A percentile compares a stretch with the other conserved stretches of the same genome.
These are phyloP conservation scores for Dictyostelium firmibasis DNA, from an alignment of 78 protist genomes.

Conservation along the genomic window DNA sequence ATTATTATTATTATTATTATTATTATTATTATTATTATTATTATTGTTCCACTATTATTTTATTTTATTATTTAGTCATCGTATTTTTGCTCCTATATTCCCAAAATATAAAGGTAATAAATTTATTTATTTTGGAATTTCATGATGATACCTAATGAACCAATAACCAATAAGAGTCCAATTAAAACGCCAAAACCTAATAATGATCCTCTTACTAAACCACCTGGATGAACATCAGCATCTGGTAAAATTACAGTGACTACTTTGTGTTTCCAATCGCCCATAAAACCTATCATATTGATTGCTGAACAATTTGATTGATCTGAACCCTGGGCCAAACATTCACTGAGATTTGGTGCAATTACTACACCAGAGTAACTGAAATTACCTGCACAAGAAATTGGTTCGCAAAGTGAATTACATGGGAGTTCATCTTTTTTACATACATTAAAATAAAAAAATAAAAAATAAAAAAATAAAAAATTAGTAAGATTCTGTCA, in stretches of 20 bases:
- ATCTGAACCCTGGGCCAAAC: neutral
- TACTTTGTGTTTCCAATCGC: neutral
- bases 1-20: too few relatives aligned
- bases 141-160: slow-evolving; percentile 44
- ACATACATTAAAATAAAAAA: too few relatives aligned
- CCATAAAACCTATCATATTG: neutral
- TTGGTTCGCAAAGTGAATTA: neutral
- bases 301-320: neutral
- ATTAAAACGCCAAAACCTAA: slow-evolving; percentile 62
- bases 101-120: neutral
- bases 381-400: neutral
- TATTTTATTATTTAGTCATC: neutral
- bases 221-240: slow-evolving; percentile 20
- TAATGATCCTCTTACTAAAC: slow-evolving; percentile 13
- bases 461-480: neutral
- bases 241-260: neutral
- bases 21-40: too few relatives aligned
- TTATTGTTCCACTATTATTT: too few relatives aligned
- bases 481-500: neutral
- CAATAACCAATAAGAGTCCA: slow-evolving; percentile 8
- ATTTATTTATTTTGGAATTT: slow-evolving; percentile 20
- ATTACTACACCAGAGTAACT: neutral
- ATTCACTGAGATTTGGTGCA: neutral
- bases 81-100: too few relatives aligned
- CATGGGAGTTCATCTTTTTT: neutral